Evolutionary conservation across 2,329 filamentous ascomycete genomes (phyloP), one percentile per base, ranked within the genome.

Genomic region (Curvularia verruculosa): DNA sequence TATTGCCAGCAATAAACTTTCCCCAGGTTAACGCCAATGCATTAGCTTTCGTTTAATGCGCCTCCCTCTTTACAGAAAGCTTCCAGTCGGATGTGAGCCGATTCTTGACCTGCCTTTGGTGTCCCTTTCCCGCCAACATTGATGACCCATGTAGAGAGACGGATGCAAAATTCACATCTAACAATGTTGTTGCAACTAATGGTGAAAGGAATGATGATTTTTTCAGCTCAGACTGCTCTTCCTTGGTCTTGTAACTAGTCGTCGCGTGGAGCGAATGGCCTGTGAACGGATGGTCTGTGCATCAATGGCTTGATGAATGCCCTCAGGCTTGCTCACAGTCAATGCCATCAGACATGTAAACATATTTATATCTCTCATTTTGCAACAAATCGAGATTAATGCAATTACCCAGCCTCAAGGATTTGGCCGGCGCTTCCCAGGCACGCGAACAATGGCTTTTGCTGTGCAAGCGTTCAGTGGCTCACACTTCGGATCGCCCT

Each of bases 401-500:
- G 15, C 24, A 6, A 8, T 26, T 3, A 12, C 18, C 15, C 6
- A 39, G 19, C n/a, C 23, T 10, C 19, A 3, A 49, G 6, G 23
- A 24, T 12, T 10, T 15, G 13, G 8, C 19, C 10, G 28, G 13
- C 24, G 19, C 24, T 50, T 40, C 57, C 62, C 59, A 66, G 64
- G 64, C 51, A 61, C 61, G 44, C 9, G 21, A 53, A 49, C 49
- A 41, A 47, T 41, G 52, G 49, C 54, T 56, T 18, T 47, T 48
- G 57, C 52, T 36, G 51, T 58, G 55, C 61, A 59, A 60, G 60
- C 59, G 47, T 52, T 49, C 45, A 21, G 24, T 29, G 47, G 45
- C 44, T 56, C 59, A 46, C 49, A 57, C 58, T 28, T 59, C 46
- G 44, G 50, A 60, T 64, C 56, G 51, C 49, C 58, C 59, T 59